These are phyloP conservation scores for Spinacia oleracea DNA, from an alignment of 179 eudicot species.

Conservation along the genomic window DNA sequence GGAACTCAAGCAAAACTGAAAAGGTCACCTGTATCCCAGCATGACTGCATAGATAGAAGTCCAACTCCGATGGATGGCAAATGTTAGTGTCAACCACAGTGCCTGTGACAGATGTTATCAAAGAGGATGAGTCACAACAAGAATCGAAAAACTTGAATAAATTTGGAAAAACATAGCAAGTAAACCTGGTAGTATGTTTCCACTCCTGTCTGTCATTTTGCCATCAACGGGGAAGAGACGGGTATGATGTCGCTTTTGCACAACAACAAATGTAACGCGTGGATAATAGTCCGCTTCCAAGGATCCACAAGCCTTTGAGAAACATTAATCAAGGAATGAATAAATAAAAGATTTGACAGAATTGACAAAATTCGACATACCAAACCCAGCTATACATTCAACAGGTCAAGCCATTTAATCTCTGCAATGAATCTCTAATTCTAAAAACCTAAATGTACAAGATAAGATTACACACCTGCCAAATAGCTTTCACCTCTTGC, in stretches of 20 bases:
- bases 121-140: background rate
- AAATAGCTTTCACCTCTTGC: constrained; percentile 70
- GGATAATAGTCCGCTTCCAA: constrained; percentile 63
- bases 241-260: constrained; percentile 89
- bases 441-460: background rate
- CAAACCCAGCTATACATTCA: background rate
- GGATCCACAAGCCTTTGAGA: constrained; percentile 65
- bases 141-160: background rate
- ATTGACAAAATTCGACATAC: background rate
- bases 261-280: constrained; percentile 72
- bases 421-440: background rate
- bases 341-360: background rate
- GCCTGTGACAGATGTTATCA: constrained; percentile 36
- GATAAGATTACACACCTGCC: constrained; percentile 46
- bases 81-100: constrained; percentile 49
- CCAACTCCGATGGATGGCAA: constrained; percentile 39
- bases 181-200: constrained; percentile 83
- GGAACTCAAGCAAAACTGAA: background rate
- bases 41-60: constrained; percentile 40
- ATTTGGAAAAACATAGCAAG: background rate
- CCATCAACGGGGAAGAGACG: constrained; percentile 66
- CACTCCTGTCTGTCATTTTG: constrained; percentile 54
- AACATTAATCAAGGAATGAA: background rate
- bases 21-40: constrained; percentile 39
- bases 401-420: background rate